Conservation (phyloP, 208 protist genomes). For the Entamoeba histolytica region DNA sequence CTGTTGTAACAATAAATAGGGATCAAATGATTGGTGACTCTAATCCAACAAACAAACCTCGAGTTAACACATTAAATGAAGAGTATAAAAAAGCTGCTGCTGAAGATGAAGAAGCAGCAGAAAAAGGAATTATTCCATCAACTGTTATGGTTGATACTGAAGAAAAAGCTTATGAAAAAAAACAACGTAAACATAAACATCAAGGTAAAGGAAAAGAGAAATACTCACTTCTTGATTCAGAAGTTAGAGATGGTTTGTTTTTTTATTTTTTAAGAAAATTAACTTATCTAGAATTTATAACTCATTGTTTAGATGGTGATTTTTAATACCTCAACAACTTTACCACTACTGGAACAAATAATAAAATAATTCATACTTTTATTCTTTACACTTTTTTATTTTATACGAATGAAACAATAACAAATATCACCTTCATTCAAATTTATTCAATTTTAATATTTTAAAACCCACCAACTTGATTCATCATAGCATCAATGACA, state of each 20-base stretch:
- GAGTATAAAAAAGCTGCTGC: not conserved
- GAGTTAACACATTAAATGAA: not conserved
- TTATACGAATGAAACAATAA: no score
- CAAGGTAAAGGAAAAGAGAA: not conserved
- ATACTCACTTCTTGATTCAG: not conserved
- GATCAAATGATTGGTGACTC: not conserved
- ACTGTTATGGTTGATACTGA: not conserved
- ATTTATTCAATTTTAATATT: not conserved
- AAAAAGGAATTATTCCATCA: not conserved
- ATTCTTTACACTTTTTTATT: no score
- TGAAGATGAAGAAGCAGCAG: not conserved
- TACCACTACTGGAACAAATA: no score
- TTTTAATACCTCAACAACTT: no score
- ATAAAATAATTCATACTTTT: no score
- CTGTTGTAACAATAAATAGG: not conserved
- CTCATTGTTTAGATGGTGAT: no score
- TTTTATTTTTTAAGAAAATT: no score
- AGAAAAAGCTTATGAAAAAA: not conserved
- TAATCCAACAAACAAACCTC: not conserved
- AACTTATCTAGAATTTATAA: no score
- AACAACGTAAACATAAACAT: not conserved
- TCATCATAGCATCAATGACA: constrained; percentile 6
- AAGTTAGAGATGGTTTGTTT: not conserved
- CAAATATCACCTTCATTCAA: not conserved
- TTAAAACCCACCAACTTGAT: constrained; percentile 6